These are phyloP conservation scores for Strigomonas culicis DNA, from an alignment of 208 protist species.

Conservation along the genomic window DNA sequence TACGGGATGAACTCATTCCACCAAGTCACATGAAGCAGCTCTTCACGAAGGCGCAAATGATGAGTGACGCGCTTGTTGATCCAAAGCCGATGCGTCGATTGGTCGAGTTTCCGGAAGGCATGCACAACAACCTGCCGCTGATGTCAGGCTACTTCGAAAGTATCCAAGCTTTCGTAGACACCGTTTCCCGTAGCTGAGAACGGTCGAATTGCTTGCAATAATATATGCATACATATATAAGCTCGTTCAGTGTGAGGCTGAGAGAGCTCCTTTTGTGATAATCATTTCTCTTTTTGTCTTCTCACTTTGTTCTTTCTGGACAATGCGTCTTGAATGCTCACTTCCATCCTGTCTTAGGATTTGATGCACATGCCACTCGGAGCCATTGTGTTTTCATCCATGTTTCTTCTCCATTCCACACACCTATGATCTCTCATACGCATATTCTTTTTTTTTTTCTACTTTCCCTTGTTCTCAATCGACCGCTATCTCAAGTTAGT, in stretches of 20 bases:
- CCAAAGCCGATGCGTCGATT: constrained; percentile 36
- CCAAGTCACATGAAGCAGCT: constrained; percentile 72
- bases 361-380: too few species aligned
- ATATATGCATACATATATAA: constrained; percentile 8
- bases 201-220: not conserved
- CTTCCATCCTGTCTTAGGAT: too few species aligned
- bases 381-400: too few species aligned
- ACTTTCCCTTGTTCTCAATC: not conserved
- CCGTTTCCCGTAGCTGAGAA: constrained; percentile 2
- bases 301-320: too few species aligned
- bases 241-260: not conserved
- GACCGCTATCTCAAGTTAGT: not conserved
- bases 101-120: constrained; percentile 61
- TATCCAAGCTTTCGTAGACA: constrained; percentile 59
- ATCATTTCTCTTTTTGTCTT: not conserved
- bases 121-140: constrained; percentile 63
- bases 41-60: constrained; percentile 34
- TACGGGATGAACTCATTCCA: constrained; percentile 85
- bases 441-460: constrained; percentile 10
- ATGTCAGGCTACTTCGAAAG: constrained; percentile 51
- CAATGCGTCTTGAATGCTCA: too few species aligned
- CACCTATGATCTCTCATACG: not conserved
- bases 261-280: not conserved
- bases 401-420: not conserved
- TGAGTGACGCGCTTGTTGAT: constrained; percentile 11